Conservation (phyloP, 176 grass and related monocot species). For the Zea luxurians region DNA sequence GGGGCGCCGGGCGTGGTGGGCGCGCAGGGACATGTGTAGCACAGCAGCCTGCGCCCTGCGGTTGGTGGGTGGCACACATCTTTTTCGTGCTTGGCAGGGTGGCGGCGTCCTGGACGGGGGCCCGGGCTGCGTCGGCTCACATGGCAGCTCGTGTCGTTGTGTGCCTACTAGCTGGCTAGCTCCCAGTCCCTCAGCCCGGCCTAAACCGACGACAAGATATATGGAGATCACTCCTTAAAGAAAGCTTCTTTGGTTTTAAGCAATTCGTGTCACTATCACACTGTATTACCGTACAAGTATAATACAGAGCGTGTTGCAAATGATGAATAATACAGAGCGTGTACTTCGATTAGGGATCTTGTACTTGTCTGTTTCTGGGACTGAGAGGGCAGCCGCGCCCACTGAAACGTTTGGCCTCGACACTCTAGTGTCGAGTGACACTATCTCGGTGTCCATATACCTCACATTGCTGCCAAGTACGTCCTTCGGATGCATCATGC, state of each 20-base stretch:
- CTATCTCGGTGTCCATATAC: too few species aligned
- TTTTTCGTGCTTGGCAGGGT: conserved; percentile 37
- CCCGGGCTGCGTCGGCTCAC: conserved; percentile 31
- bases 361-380: not conserved
- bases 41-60: not conserved
- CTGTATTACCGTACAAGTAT: not conserved
- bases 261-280: not conserved
- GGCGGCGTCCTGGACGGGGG: conserved; percentile 19
- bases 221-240: not conserved
- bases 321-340: not conserved
- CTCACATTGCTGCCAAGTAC: not conserved
- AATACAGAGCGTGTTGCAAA: not conserved
- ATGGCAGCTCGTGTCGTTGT: conserved; percentile 13
- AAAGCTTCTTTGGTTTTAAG: conserved; percentile 4
- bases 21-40: not conserved
- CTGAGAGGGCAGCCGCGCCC: too few species aligned
- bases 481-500: not conserved
- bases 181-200: not conserved
- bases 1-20: not conserved
- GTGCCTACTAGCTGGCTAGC: not conserved
- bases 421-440: too few species aligned
- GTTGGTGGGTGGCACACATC: conserved; percentile 33
- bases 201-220: conserved; percentile 31
- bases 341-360: not conserved
- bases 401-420: too few species aligned